Evolutionary conservation across 148 eudicot genomes (phyloP), one percentile per base, ranked within the genome.

Genomic region (Cornus controversa): DNA sequence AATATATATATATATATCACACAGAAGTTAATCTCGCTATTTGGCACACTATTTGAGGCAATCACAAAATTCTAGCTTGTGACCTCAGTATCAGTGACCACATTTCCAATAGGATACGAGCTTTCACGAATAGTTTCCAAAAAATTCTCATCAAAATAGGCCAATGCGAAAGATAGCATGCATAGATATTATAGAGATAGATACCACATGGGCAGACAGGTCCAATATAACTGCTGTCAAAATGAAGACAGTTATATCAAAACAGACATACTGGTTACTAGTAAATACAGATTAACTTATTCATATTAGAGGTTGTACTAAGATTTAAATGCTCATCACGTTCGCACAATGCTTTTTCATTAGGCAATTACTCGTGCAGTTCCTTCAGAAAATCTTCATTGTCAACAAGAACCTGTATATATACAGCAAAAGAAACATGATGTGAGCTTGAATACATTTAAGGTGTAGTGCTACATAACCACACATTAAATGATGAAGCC

Each of bases 371-470:
- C 36, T 64, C 5, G 83, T 88, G 70, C 67, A 92, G 85, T 85
- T 92, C 96, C 80, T 81, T 90, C 76, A 92, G 92, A 75, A 92
- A 90, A 86, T 92, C 96, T 79, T 86, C 88, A 29, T 90, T 78
- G 81, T 92, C 96, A 13, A 92, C 96, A 76, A 92, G 84, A 70
- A 92, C 96, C 96, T 92, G 81, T 77, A 75, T 63, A 34, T 14
- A 63, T 15, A 65, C 31, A 37, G 34, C 53, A 75, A 77, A 69
- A 54, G 20, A 36, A 22, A 73, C 62, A 28, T 22, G 29, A 64
- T 77, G 0, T 24, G 6, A 71, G 62, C 36, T 27, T 74, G 63
- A 66, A 20, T 36, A 1, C 24, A 60, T 18, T 60, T 18, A 22
- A 20, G 23, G 7, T 22, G 7, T 22, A n/a, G 25, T 60, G 64